phyloP scores from a whole-genome alignment of 805 yeast species.

The Saccharomycopsis vini region DNA sequence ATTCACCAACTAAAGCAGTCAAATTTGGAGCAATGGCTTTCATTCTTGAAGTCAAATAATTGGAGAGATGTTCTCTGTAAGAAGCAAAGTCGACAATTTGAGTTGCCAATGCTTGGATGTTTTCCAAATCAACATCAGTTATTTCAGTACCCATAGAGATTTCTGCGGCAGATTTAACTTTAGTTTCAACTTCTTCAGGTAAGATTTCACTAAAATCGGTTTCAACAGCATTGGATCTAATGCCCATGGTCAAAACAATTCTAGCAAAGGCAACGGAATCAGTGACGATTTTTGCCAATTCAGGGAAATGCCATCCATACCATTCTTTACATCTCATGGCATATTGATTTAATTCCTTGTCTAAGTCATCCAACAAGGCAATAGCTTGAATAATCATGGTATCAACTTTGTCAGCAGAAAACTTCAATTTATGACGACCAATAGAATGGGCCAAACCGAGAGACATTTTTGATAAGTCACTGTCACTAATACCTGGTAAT shows the following conservation, averaged over 20 bases:
- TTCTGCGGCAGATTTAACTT: slow-evolving; percentile 93
- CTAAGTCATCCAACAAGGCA: slow-evolving; percentile 91
- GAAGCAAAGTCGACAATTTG: slow-evolving; percentile 94
- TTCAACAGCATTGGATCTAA: slow-evolving; percentile 82
- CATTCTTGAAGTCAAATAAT: slow-evolving; percentile 90
- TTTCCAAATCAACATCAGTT: slow-evolving; percentile 79
- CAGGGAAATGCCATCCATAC: slow-evolving; percentile 99
- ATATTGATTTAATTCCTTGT: slow-evolving; percentile 94
- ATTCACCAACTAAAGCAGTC: slow-evolving; percentile 92
- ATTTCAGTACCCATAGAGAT: slow-evolving; percentile 99
- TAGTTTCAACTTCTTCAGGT: slow-evolving; percentile 89
- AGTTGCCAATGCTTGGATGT: slow-evolving; percentile 85
- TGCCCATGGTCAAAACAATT: slow-evolving; percentile 87
- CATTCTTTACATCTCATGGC: slow-evolving; percentile 99
- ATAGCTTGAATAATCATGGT: slow-evolving; percentile 99
- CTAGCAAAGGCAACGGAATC: slow-evolving; percentile 96
- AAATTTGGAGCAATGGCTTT: slow-evolving; percentile 98
- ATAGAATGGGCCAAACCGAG: slow-evolving; percentile 97
- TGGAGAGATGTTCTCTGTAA: slow-evolving; percentile 91
- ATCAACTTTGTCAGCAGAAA: slow-evolving; percentile 96
- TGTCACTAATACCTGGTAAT: slow-evolving; percentile 84
- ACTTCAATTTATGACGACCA: slow-evolving; percentile 96
- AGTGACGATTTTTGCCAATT: slow-evolving; percentile 91
- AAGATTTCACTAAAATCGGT: slow-evolving; percentile 84
- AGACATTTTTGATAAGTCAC: slow-evolving; percentile 86